Evolutionary conservation across 495 filamentous ascomycete genomes (phyloP), one percentile per base, ranked within the genome.

Genomic region (Trichocladium antarcticum): DNA sequence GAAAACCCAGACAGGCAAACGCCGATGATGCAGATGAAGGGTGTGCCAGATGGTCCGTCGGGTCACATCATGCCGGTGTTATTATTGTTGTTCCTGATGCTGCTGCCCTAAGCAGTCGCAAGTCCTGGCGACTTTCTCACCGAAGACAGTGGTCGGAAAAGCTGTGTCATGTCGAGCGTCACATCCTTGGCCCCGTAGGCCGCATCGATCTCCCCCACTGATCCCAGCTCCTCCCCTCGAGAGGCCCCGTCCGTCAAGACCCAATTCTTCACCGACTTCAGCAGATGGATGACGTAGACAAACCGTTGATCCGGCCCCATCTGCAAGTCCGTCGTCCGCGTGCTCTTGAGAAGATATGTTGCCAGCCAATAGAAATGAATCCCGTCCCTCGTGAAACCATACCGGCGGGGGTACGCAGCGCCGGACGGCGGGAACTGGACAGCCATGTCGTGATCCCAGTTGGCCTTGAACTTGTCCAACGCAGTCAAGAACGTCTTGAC

Each of bases 361-460:
- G 75, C 80, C 50, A 85, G 66, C 69, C 73, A 83, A 62, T 77
- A 84, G 55, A 81, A 84, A 47, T 80, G 77, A 9, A 81, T 69
- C 7, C 74, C 81, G 55, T 84, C 81, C 22, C 78, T 62, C 49
- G 73, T 79, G 57, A 83, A 83, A 0, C 81, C 81, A 45, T 79
- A 68, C 9, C 81, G 73, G 19, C 68, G 67, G 21, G 68, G 66
- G 40, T 65, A 47, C 12, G 43, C 61, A 0, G 51, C 58, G n/a
- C 64, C 51, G 1, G 66, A 66, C 0, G 73, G 72, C 14, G 76
- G 77, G 53, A 82, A 83, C 54, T 84, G 79, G 16, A 68, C 52
- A 5, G 69, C 63, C 72, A 82, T 80, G 48, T 85, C 81, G 36
- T 66, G 60, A 61, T 83, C 80, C 80, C 81, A 84, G 17, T 68